Conservation (phyloP, 352 stramenopile genomes). For the Pythium folliculosum region DNA sequence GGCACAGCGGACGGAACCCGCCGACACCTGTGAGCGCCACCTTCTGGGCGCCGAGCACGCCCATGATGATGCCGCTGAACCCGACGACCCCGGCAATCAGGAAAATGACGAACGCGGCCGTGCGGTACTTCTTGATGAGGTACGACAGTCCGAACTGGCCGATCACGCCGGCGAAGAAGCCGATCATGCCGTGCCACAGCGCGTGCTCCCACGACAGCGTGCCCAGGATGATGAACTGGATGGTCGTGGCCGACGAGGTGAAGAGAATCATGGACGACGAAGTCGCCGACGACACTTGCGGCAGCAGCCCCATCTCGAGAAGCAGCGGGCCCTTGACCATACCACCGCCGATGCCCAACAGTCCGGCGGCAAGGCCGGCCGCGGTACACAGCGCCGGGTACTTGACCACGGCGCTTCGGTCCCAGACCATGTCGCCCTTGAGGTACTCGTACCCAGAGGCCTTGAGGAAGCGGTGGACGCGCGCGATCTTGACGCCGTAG, state of each 20-base stretch:
- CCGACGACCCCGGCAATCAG: constrained; percentile 73
- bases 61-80: constrained; percentile 73
- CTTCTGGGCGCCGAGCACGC: constrained; percentile 56
- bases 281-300: constrained; percentile 86
- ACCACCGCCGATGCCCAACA: constrained; percentile 88
- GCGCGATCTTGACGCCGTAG: constrained; percentile 70
- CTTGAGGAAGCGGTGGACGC: constrained; percentile 61
- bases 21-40: constrained; percentile 63
- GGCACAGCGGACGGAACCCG: constrained; percentile 75
- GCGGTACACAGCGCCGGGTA: constrained; percentile 75
- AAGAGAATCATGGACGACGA: constrained; percentile 93
- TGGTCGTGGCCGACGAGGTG: constrained; percentile 95
- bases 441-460: constrained; percentile 90
- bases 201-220: constrained; percentile 92
- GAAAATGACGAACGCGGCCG: constrained; percentile 80
- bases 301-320: constrained; percentile 88
- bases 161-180: constrained; percentile 89
- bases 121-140: constrained; percentile 91
- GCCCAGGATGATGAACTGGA: constrained; percentile 94
- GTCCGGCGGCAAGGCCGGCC: constrained; percentile 67
- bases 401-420: constrained; percentile 84
- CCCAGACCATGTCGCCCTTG: constrained; percentile 96
- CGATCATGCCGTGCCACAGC: constrained; percentile 89
- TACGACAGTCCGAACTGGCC: constrained; percentile 92
- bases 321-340: constrained; percentile 92